Conservation (phyloP, 2,329 filamentous ascomycete species). For the Coleophoma crateriformis region DNA sequence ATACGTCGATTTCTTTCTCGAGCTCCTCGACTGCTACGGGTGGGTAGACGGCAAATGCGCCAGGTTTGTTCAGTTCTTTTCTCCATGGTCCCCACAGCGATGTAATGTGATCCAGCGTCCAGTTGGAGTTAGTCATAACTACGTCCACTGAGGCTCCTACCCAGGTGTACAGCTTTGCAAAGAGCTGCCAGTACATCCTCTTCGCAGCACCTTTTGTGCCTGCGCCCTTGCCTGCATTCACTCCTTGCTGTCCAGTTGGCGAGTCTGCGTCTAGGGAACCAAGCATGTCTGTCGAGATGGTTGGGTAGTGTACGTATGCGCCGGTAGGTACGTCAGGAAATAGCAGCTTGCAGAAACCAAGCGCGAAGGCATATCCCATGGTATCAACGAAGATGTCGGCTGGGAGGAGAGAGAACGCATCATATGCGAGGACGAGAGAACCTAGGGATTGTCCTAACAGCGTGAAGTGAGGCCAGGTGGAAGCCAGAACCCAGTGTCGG, state of each 20-base stretch:
- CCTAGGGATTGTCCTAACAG: conserved; percentile 91
- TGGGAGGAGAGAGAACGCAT: conserved; percentile 85
- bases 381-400: conserved; percentile 96
- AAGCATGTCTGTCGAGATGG: conserved; percentile 97
- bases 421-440: conserved; percentile 80
- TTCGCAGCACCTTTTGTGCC: conserved; percentile 69
- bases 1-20: conserved; percentile 67
- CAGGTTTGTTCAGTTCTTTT: conserved; percentile 34
- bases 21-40: conserved; percentile 88
- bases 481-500: conserved; percentile 77
- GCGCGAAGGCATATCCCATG: conserved; percentile 93
- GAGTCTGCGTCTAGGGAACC: conserved; percentile 65
- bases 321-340: conserved; percentile 78
- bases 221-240: conserved; percentile 77
- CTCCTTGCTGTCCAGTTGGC: conserved; percentile 55
- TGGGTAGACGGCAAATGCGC: conserved; percentile 76
- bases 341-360: conserved; percentile 75
- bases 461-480: conserved; percentile 87
- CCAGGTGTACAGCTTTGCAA: conserved; percentile 76
- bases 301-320: conserved; percentile 96
- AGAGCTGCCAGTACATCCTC: conserved; percentile 78
- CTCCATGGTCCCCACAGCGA: conserved; percentile 68
- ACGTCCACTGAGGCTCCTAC: conserved; percentile 82
- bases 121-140: conserved; percentile 96
- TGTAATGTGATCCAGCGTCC: conserved; percentile 83